These are phyloP conservation scores for Candida sp. DNA, from an alignment of 1,139 yeast species.

Conservation along the genomic window DNA sequence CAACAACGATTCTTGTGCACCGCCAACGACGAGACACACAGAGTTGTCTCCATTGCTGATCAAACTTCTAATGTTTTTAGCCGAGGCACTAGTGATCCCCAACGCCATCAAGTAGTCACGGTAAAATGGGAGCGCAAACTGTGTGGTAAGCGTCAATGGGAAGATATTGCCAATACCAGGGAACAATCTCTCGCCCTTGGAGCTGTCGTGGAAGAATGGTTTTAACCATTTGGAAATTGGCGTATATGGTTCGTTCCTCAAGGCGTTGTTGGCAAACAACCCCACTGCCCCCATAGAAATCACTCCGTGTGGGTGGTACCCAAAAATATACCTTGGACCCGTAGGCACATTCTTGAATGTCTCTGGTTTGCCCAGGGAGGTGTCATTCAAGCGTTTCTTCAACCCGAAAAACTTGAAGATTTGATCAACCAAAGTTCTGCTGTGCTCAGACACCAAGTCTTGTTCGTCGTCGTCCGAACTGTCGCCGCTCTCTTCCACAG, in stretches of 20 bases:
- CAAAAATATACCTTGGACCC: constrained; percentile 87
- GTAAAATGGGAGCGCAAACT: constrained; percentile 86
- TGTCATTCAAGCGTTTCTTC: constrained; percentile 38
- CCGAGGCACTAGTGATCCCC: constrained; percentile 88
- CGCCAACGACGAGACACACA: constrained; percentile 91
- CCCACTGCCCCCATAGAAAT: constrained; percentile 95
- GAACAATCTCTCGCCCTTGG: constrained; percentile 53
- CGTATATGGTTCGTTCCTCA: constrained; percentile 48
- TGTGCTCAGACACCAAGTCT: constrained; percentile 44
- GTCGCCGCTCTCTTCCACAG: constrained; percentile 21
- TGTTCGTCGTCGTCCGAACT: constrained; percentile 46
- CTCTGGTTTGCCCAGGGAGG: constrained; percentile 13
- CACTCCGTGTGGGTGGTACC: constrained; percentile 97
- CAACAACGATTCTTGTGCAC: constrained; percentile 88
- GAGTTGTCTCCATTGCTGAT: constrained; percentile 70
- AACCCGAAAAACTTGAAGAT: constrained; percentile 43
- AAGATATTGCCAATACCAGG: constrained; percentile 83
- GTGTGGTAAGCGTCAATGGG: constrained; percentile 80
- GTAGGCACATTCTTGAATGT: constrained; percentile 37
- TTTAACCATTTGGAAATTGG: constrained; percentile 58
- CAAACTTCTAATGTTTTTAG: constrained; percentile 68
- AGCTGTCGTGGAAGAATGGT: constrained; percentile 47
- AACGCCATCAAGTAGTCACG: constrained; percentile 83
- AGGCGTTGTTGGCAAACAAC: constrained; percentile 80
- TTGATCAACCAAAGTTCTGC: constrained; percentile 41